A percentile compares a stretch with the other conserved stretches of the same genome.
These are phyloP conservation scores for Plasmodium gonderi DNA, from an alignment of 169 alveolate genomes.

Conservation along the genomic window DNA sequence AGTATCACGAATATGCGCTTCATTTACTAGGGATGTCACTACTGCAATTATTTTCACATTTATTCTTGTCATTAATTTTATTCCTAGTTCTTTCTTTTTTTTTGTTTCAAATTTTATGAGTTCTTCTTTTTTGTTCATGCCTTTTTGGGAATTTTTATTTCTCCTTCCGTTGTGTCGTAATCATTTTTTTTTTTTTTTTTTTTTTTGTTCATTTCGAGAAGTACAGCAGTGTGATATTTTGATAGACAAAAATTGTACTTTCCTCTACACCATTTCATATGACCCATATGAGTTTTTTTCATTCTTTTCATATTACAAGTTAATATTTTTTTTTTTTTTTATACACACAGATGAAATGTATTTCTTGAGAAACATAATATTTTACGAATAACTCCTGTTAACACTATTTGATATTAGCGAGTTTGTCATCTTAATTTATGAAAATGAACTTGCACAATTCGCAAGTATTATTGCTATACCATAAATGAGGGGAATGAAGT, in stretches of 20 bases:
- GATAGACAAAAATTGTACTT: neutral
- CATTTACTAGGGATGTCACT: neutral
- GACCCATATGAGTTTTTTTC: too few species aligned
- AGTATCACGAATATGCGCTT: neutral
- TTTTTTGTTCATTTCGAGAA: neutral
- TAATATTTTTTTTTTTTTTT: neutral
- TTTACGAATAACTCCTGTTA: neutral
- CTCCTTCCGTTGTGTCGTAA: neutral
- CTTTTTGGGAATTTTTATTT: constrained; percentile 8
- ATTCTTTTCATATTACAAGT: neutral
- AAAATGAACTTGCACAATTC: neutral
- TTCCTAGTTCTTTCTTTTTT: neutral
- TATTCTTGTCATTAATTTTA: neutral
- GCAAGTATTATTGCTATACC: neutral
- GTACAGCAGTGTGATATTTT: neutral
- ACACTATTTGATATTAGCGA: neutral
- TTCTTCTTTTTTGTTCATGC: neutral
- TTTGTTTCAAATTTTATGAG: neutral
- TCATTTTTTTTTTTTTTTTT: neutral
- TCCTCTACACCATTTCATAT: neutral
- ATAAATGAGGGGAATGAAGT: neutral
- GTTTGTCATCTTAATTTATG: neutral
- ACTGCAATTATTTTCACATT: neutral
- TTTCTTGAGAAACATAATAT: neutral
- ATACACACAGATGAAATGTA: neutral